phyloP scores from a whole-genome alignment of 345 rosid species.

The Rhizophora apiculata region DNA sequence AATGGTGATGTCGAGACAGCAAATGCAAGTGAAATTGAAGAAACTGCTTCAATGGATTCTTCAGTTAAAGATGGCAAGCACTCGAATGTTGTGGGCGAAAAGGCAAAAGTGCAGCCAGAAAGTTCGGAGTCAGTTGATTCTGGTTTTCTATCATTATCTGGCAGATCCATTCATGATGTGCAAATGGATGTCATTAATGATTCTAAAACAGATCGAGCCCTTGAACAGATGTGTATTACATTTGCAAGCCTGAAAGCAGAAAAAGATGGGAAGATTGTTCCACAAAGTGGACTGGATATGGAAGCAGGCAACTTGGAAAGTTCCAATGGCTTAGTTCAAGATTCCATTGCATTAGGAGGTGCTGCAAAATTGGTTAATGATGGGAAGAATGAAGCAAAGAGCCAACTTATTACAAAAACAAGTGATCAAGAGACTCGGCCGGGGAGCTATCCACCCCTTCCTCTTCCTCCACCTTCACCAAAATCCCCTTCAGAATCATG shows the following conservation, averaged over 20 bases:
- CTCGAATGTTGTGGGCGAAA: constrained; percentile 14
- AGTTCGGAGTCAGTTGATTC: constrained; percentile 25
- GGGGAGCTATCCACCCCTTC: constrained; percentile 26
- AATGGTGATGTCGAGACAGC: constrained; percentile 16
- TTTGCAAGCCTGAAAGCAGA: constrained; percentile 22
- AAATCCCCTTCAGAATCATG: constrained; percentile 93
- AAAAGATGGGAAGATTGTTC: constrained; percentile 27
- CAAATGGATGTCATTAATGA: constrained; percentile 9
- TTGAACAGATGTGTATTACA: constrained; percentile 12
- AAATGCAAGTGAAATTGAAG: constrained; percentile 31
- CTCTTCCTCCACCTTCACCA: constrained; percentile 66
- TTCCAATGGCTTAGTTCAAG: background rate
- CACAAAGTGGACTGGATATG: background rate
- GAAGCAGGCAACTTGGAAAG: background rate
- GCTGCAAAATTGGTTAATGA: background rate
- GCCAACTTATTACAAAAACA: constrained; percentile 20
- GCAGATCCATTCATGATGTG: constrained; percentile 12
- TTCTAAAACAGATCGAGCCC: constrained; percentile 19
- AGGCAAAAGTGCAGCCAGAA: constrained; percentile 10
- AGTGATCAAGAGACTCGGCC: constrained; percentile 26
- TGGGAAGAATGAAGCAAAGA: constrained; percentile 25
- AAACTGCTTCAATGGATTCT: constrained; percentile 23
- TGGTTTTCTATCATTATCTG: constrained; percentile 19
- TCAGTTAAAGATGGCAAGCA: constrained; percentile 28
- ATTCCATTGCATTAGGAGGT: background rate